These are phyloP conservation scores for Jatropha multifida DNA, from an alignment of 441 rosid species.

Conservation along the genomic window DNA sequence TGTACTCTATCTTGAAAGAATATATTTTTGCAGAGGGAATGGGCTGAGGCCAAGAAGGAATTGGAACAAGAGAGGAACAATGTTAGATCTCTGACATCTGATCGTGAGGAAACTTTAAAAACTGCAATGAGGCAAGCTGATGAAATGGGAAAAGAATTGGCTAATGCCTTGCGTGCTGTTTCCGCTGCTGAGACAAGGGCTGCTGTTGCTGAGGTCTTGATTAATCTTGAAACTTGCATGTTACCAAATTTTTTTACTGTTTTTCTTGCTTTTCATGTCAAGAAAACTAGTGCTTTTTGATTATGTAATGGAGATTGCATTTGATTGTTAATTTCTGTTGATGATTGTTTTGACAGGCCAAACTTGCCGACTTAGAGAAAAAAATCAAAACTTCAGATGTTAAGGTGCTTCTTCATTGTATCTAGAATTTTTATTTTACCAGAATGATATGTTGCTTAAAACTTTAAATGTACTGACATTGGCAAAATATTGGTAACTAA, in stretches of 20 bases:
- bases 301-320: constrained; percentile 11
- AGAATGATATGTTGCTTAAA: not conserved
- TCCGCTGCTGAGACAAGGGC: constrained; percentile 89
- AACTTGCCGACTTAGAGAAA: constrained; percentile 73
- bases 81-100: constrained; percentile 61
- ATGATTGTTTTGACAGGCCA: constrained; percentile 50
- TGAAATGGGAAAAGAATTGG: constrained; percentile 78
- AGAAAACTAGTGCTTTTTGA: not conserved
- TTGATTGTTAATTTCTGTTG: constrained; percentile 22
- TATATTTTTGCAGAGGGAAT: constrained; percentile 64
- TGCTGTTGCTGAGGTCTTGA: constrained; percentile 78
- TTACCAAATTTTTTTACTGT: not conserved
- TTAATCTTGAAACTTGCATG: not conserved
- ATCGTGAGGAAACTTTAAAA: constrained; percentile 70
- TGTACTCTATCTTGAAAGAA: not conserved
- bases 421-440: not conserved
- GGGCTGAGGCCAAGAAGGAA: constrained; percentile 94
- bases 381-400: constrained; percentile 53
- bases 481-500: not conserved
- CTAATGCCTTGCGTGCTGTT: constrained; percentile 73
- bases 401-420: constrained; percentile 46
- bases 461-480: not conserved
- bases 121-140: constrained; percentile 84
- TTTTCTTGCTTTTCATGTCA: not conserved
- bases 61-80: constrained; percentile 79